Evolutionary conservation across 495 filamentous ascomycete genomes (phyloP), one percentile per base, ranked within the genome.

Genomic region (Baudoinia panamericana): DNA sequence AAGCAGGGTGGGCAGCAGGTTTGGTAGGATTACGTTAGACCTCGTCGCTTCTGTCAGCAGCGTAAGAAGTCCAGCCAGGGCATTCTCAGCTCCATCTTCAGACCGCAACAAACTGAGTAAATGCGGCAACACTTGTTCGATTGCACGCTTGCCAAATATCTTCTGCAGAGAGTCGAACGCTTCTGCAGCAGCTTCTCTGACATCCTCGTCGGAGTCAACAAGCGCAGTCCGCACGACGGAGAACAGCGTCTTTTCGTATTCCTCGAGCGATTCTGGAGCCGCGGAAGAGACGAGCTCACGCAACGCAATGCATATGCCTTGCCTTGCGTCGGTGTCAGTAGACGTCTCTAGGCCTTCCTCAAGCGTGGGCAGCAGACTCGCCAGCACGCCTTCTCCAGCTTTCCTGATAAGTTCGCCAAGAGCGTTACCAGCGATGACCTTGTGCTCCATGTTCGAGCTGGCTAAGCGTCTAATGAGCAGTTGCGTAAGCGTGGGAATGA

Each of bases 391-490:
- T 54, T 96, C 90, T 39, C 90, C 90, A 50, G 88, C 87, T 62
- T 93, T 97, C 46, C 90, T 75, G 51, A 97, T 96, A 20, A 97
- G 69, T 55, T 97, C 90, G 50, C 90, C 92, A 35, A 97, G 69
- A 9, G 90, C 85, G 57, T 96, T 96, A 52, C 88, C 86, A 34
- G 90, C 92, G 64, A 97, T 97, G 44, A 92, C 80, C 63, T 93
- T 95, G 59, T 96, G 90, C 59, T 97, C 90, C 79, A 93, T 83
- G 54, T 94, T 96, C 3, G 86, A 80, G 49, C 84, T 95, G 39
- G 84, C 90, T 26, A 97, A 76, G 25, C 90, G 82, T 39, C 86
- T 78, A 59, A 96, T 96, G 47, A 97, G 78, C 48, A 96, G 72
- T 59, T 93, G 85, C 5, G 84, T 92, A 28, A 97, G 73, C 5